Percentiles rank a stretch among this genome's conserved stretches.
Conservation (phyloP, 208 protist species). For the Leishmania amazonensis region DNA sequence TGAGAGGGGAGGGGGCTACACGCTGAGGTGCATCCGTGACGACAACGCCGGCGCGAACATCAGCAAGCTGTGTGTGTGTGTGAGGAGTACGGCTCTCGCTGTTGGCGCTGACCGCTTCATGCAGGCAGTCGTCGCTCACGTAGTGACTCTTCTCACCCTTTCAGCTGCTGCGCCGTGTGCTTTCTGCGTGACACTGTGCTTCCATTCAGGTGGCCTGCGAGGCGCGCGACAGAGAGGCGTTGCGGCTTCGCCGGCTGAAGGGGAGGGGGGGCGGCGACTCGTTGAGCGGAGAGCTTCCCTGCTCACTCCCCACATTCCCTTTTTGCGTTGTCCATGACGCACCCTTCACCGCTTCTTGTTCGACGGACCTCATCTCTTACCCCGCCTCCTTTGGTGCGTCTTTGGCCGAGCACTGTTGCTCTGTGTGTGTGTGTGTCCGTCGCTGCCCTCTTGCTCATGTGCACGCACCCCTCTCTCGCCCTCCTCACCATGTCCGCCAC, state of each 20-base stretch:
- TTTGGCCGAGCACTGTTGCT: no score
- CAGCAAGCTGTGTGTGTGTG: background rate
- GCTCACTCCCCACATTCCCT: no score
- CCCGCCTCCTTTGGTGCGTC: background rate
- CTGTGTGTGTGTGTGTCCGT: no score
- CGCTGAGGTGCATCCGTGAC: background rate
- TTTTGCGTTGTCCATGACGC: background rate
- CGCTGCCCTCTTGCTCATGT: background rate
- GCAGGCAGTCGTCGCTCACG: background rate
- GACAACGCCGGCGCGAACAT: background rate
- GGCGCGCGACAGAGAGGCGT: background rate
- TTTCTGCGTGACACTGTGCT: background rate
- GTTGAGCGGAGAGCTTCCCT: background rate
- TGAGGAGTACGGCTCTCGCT: background rate
- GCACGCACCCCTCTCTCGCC: background rate
- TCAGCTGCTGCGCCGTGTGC: background rate
- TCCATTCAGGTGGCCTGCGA: background rate
- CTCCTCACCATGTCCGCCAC: background rate
- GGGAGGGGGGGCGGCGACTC: no score
- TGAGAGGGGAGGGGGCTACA: background rate
- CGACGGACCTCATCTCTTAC: no score
- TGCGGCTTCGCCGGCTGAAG: background rate
- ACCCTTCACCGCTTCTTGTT: background rate
- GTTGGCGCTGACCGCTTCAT: background rate
- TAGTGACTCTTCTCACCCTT: background rate